Conservation (phyloP, 2,329 filamentous ascomycete species). For the Paecilomyces sp. region DNA sequence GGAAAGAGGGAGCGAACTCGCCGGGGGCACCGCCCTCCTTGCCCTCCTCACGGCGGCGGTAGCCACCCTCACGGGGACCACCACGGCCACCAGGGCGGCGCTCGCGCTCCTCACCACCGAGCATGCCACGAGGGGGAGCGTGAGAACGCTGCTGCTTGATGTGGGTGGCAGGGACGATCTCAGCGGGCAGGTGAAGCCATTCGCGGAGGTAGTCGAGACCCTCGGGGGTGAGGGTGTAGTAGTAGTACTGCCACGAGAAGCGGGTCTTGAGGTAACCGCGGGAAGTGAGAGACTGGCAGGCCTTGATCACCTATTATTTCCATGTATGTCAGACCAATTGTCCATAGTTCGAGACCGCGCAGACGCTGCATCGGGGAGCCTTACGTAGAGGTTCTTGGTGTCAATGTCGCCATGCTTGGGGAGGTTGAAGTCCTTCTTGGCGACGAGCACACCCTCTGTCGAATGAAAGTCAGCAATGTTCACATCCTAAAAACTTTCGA, state of each 20-base stretch:
- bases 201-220: constrained; percentile 99
- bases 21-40: constrained; percentile 90
- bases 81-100: constrained; percentile 78
- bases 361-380: constrained; percentile 11
- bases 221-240: constrained; percentile 99
- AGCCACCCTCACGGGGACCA: constrained; percentile 70
- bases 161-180: constrained; percentile 99
- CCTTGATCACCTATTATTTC: constrained; percentile 72
- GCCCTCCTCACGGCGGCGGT: constrained; percentile 80
- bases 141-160: constrained; percentile 99
- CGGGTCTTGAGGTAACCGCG: constrained; percentile 99
- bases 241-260: constrained; percentile 99
- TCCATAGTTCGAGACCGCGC: not conserved
- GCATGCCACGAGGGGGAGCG: constrained; percentile 96
- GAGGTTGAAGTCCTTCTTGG: constrained; percentile 98
- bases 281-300: constrained; percentile 94
- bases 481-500: not conserved
- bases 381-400: constrained; percentile 95
- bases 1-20: constrained; percentile 89
- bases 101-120: constrained; percentile 78
- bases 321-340: constrained; percentile 4
- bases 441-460: constrained; percentile 76
- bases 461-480: constrained; percentile 9
- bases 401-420: constrained; percentile 97
- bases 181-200: constrained; percentile 98